Conservation (phyloP, 148 eudicot genomes). For the Rhododendron ovatum region DNA sequence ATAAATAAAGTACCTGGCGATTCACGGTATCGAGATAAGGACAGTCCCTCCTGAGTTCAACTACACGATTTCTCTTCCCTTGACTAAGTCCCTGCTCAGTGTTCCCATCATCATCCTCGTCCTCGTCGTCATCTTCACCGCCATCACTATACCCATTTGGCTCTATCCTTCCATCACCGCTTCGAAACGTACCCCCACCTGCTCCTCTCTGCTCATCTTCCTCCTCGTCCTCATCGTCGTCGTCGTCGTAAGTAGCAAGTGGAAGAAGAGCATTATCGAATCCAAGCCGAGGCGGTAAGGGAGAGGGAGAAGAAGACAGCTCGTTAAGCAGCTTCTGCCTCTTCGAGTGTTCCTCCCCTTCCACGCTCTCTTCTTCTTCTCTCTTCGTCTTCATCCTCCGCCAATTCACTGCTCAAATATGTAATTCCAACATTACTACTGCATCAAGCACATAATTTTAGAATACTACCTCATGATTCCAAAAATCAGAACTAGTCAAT, state of each 20-base stretch:
- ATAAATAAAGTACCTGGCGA: slow-evolving; percentile 59
- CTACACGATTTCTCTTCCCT: slow-evolving; percentile 37
- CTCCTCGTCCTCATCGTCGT: slow-evolving; percentile 71
- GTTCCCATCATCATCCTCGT: slow-evolving; percentile 30
- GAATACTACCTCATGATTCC: neutral
- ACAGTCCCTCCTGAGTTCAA: slow-evolving; percentile 75
- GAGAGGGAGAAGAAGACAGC: slow-evolving; percentile 16
- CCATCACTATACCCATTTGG: slow-evolving; percentile 11
- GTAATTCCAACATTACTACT: neutral
- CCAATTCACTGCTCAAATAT: slow-evolving; percentile 12
- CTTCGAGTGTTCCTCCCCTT: slow-evolving; percentile 33
- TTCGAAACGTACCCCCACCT: slow-evolving; percentile 1
- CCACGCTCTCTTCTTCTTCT: slow-evolving; percentile 35
- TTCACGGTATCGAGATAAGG: slow-evolving; percentile 94
- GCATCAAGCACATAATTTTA: neutral
- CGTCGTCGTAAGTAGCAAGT: slow-evolving; percentile 55
- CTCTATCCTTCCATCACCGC: slow-evolving; percentile 13
- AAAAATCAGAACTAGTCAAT: neutral
- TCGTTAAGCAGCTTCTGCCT: slow-evolving; percentile 41
- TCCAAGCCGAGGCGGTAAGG: slow-evolving; percentile 26
- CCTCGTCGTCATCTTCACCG: slow-evolving; percentile 24
- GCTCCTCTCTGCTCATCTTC: slow-evolving; percentile 43
- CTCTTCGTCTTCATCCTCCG: slow-evolving; percentile 33
- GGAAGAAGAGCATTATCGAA: slow-evolving; percentile 73
- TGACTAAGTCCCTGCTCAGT: slow-evolving; percentile 18